These are phyloP conservation scores for Chaetomiaceae sp. DNA, from an alignment of 2,329 filamentous ascomycete genomes.

Conservation along the genomic window DNA sequence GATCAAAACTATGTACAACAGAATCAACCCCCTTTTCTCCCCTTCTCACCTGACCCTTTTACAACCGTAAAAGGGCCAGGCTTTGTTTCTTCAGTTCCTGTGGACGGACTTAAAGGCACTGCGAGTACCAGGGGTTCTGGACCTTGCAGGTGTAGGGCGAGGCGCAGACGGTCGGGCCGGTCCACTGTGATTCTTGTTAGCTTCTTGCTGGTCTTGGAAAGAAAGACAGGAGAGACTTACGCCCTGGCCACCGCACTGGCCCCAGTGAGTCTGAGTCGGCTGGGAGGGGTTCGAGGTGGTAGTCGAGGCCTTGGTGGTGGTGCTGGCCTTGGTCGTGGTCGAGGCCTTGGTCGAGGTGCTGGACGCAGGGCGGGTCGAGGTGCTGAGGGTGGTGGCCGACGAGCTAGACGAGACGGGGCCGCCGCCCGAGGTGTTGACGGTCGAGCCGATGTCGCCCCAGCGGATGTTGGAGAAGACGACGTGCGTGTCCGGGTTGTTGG, in stretches of 20 bases:
- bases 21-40: not conserved
- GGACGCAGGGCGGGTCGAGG: not conserved
- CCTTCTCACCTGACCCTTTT: not conserved
- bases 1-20: not conserved
- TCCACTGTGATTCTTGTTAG: not conserved
- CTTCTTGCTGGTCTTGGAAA: no score
- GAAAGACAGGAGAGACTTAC: no score
- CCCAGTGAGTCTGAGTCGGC: conserved; percentile 1
- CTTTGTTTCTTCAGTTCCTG: not conserved
- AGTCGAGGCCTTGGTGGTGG: not conserved
- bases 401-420: not conserved
- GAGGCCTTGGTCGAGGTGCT: not conserved
- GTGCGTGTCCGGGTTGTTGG: conserved; percentile 40
- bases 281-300: not conserved
- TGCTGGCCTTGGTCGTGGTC: no score
- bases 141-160: conserved; percentile 6
- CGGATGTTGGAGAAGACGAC: conserved; percentile 54
- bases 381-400: not conserved
- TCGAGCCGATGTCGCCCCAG: conserved; percentile 40
- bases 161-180: conserved; percentile 1
- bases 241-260: not conserved
- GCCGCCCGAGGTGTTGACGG: conserved; percentile 13
- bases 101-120: not conserved
- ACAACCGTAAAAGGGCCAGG: no score
- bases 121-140: conserved; percentile 4